These are phyloP conservation scores for Venturia effusa DNA, from an alignment of 2,329 filamentous ascomycete species.

Conservation along the genomic window DNA sequence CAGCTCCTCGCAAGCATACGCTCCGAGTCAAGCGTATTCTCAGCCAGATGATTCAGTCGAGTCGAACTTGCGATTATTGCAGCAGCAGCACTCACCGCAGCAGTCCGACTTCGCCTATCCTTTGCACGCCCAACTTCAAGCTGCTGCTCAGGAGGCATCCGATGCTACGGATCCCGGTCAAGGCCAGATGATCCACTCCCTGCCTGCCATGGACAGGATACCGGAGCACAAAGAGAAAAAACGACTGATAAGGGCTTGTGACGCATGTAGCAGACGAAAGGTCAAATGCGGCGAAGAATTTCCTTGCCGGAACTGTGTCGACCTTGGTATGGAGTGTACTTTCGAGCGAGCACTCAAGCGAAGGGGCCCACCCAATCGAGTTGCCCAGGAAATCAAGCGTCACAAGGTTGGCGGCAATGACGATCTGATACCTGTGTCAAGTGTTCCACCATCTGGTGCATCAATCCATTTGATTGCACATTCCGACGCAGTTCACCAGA, in stretches of 20 bases:
- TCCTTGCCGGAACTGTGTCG: conserved; percentile 53
- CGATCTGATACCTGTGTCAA: neutral
- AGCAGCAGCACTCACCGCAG: neutral
- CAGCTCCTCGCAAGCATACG: neutral
- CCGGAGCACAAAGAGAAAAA: conserved; percentile 4
- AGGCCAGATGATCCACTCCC: neutral
- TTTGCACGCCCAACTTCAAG: neutral
- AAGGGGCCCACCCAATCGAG: conserved; percentile 54
- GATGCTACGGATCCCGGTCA: neutral
- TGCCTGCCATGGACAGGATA: neutral
- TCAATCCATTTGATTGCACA: conserved; percentile 56
- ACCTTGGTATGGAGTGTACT: conserved; percentile 56
- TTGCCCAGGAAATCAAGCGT: conserved; percentile 56
- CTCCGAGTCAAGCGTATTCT: neutral
- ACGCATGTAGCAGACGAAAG: conserved; percentile 32
- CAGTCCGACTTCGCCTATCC: neutral
- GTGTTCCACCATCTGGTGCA: conserved; percentile 20
- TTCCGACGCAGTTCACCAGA: conserved; percentile 48
- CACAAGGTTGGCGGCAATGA: conserved; percentile 3
- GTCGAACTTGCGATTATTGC: neutral
- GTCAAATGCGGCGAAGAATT: conserved; percentile 54
- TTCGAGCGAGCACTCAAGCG: conserved; percentile 53
- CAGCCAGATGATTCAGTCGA: neutral
- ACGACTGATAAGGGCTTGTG: conserved; percentile 24
- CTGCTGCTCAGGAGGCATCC: neutral